These are phyloP conservation scores for Schwanniomyces yamadae DNA, from an alignment of 805 yeast species.

Conservation along the genomic window DNA sequence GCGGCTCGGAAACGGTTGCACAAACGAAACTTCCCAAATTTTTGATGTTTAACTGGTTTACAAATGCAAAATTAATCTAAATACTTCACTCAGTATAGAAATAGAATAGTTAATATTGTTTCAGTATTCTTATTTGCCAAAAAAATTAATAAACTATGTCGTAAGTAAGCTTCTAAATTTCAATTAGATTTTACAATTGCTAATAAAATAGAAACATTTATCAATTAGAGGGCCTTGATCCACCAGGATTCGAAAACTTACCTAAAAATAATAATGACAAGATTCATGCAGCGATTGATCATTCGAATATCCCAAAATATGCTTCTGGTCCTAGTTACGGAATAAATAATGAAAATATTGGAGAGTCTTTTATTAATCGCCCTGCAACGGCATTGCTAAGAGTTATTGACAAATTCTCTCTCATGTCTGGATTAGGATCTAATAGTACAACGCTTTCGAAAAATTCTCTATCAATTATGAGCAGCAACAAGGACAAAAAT, in stretches of 20 bases:
- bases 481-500: slow-evolving; percentile 7
- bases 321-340: slow-evolving; percentile 8
- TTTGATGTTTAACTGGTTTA: too few relatives aligned
- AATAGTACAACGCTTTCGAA: slow-evolving; percentile 5
- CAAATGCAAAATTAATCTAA: too few relatives aligned
- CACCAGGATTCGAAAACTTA: slow-evolving; percentile 6
- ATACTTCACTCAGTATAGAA: too few relatives aligned
- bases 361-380: slow-evolving; percentile 13
- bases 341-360: slow-evolving; percentile 10
- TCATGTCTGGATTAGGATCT: slow-evolving; percentile 9
- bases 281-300: slow-evolving; percentile 4
- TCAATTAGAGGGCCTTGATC: slow-evolving; percentile 6
- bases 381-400: slow-evolving; percentile 23
- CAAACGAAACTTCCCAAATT: slow-evolving; percentile 1
- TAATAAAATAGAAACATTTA: slow-evolving; percentile 9
- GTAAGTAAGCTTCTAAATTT: slow-evolving; percentile 4
- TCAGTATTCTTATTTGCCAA: too few relatives aligned
- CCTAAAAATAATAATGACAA: slow-evolving; percentile 2
- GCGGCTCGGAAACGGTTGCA: slow-evolving; percentile 4
- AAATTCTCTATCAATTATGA: background rate
- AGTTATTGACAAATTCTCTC: slow-evolving; percentile 18
- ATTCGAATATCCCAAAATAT: slow-evolving; percentile 7
- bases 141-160: too few relatives aligned
- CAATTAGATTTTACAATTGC: background rate
- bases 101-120: too few relatives aligned